Evolutionary conservation across 441 rosid genomes (phyloP), one percentile per base, ranked within the genome.

Genomic region (Erodium moschatum): DNA sequence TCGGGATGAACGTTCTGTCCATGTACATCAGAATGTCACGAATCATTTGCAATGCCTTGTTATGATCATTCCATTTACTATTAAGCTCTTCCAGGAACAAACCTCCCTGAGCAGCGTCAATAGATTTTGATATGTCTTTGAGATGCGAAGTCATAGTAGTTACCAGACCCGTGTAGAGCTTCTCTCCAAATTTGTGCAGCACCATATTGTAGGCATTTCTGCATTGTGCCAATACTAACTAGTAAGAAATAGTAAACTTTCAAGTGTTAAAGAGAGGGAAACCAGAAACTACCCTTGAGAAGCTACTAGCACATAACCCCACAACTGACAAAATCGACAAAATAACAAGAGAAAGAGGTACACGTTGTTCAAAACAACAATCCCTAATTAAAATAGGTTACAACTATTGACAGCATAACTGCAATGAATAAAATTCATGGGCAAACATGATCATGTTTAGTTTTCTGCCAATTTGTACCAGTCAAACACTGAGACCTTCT

Each of bases 151-250:
- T 93, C 97, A 90, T 90, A 12, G 98, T 89, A 6, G 82, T 61
- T n/a, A 89, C 86, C 79, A 93, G 78, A 48, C 97, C 98, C 12
- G 81, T 73, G 67, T 90, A 93, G 44, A 93, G 79, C 82, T 83
- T 89, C 74, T 93, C 96, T 13, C 97, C 50, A 44, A 44, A 44
- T 12, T 44, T 44, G 50, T 44, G 50, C 50, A 44, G 50, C 50
- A 44, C 50, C 98, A 89, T 93, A 73, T 89, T 93, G 85, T 93
- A 93, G 16, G 98, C 98, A 73, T 87, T 93, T 85, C 98, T 93
- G 81, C 71, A 76, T 71, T 70, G 62, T 12, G 35, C 62, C 46
- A 82, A 38, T 66, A 72, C 31, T 44, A 24, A 48, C 20, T 64
- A 52, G 21, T n/a, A 19, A 46, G 67, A 31, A 56, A 50, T 44